Percentiles rank a stretch among this genome's conserved stretches.
phyloP scores from a whole-genome alignment of 768 basidiomycete species.

The Mycena sanguinolenta region DNA sequence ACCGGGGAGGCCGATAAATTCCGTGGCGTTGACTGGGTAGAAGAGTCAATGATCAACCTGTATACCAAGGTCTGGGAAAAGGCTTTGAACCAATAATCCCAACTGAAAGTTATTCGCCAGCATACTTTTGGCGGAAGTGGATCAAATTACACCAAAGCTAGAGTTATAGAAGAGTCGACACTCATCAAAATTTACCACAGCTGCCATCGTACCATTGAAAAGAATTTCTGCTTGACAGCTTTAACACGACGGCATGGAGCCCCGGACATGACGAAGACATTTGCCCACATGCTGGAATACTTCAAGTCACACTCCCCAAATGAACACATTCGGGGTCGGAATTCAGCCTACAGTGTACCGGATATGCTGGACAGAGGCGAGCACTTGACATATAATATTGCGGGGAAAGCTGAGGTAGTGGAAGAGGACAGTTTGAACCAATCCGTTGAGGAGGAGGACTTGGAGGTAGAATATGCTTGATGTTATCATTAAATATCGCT shows the following conservation, averaged over 20 bases:
- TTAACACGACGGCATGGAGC: constrained; percentile 43
- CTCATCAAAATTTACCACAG: constrained; percentile 52
- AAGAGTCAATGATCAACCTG: constrained; percentile 56
- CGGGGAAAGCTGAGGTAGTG: neutral
- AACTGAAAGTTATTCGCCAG: no score
- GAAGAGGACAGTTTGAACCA: neutral
- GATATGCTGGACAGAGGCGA: constrained; percentile 21
- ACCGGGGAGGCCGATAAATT: constrained; percentile 48
- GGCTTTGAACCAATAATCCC: no score
- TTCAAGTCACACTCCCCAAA: constrained; percentile 36
- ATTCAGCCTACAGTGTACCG: constrained; percentile 30
- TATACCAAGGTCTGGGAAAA: constrained; percentile 61
- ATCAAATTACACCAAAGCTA: constrained; percentile 49
- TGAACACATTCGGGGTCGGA: constrained; percentile 28
- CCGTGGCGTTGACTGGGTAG: constrained; percentile 53
- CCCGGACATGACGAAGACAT: constrained; percentile 45
- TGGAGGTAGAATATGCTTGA: neutral
- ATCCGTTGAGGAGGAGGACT: neutral
- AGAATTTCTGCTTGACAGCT: constrained; percentile 43
- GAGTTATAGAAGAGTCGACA: constrained; percentile 39
- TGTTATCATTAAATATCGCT: neutral
- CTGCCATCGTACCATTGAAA: constrained; percentile 40
- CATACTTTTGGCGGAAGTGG: constrained; percentile 50
- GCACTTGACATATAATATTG: neutral
- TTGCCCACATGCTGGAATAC: constrained; percentile 35